phyloP scores from a whole-genome alignment of 2,329 filamentous ascomycete species.

The Ceratocystis colombiana region DNA sequence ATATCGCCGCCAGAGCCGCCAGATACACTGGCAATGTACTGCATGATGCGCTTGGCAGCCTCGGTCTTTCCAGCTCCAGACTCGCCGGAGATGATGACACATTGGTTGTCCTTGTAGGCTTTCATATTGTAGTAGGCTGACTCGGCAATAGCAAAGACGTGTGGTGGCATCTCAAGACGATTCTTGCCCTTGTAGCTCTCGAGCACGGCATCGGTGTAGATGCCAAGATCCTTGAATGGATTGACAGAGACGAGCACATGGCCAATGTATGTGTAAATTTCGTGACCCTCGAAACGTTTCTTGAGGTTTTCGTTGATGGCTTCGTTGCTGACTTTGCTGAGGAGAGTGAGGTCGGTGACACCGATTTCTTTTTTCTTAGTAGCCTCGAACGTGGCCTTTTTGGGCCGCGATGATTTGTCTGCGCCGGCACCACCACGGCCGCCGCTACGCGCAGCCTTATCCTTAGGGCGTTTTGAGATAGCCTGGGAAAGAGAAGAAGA shows the following conservation, averaged over 20 bases:
- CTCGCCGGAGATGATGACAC: slow-evolving; percentile 97
- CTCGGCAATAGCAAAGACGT: slow-evolving; percentile 96
- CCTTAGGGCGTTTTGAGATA: slow-evolving; percentile 42
- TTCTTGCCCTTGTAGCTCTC: slow-evolving; percentile 96
- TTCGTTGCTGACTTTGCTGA: slow-evolving; percentile 98
- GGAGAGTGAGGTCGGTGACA: slow-evolving; percentile 90
- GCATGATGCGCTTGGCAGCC: slow-evolving; percentile 97
- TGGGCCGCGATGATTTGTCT: slow-evolving; percentile 53
- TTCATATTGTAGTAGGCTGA: slow-evolving; percentile 99
- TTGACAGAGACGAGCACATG: slow-evolving; percentile 99
- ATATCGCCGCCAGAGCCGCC: slow-evolving; percentile 77
- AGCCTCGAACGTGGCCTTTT: slow-evolving; percentile 91
- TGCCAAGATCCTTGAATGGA: slow-evolving; percentile 91
- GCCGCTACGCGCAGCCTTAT: slow-evolving; percentile 37
- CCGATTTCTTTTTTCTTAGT: slow-evolving; percentile 99
- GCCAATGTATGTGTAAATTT: slow-evolving; percentile 99
- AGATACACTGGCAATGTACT: slow-evolving; percentile 97
- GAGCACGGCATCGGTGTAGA: slow-evolving; percentile 91
- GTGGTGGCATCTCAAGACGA: slow-evolving; percentile 83
- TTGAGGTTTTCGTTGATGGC: slow-evolving; percentile 99
- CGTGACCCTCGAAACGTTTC: slow-evolving; percentile 91
- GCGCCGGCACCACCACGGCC: slow-evolving; percentile 32
- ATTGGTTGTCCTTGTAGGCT: slow-evolving; percentile 97
- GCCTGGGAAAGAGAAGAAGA: slow-evolving; percentile 31
- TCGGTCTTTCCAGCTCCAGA: slow-evolving; percentile 98